Evolutionary conservation across 176 grass and related monocot genomes (phyloP), one percentile per base, ranked within the genome.

Genomic region (Miscanthus lutarioriparius): DNA sequence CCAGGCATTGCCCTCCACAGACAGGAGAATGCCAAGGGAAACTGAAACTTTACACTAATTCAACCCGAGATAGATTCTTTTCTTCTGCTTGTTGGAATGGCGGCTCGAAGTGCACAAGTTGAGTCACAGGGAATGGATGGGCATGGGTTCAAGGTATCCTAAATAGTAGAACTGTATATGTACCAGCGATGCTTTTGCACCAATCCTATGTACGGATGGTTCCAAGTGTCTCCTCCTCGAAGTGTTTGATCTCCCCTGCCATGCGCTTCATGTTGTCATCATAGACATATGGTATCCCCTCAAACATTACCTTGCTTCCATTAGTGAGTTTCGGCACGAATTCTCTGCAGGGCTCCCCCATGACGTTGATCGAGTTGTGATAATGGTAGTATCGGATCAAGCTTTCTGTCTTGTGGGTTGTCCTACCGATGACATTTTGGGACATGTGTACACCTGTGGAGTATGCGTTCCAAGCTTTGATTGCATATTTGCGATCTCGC

Each of bases 381-480:
- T 97, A 97, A 45, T 97, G 95, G 61, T 92, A 97, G 78, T 97
- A 97, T 78, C 78, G 90, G 36, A 97, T 97, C 81, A 87, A 89
- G 72, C 82, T 90, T n/a, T 92, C 95, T 0, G 95, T 97, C 22
- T 91, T 94, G 82, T 92, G 86, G 2, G 87, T 82, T 75, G 86
- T 94, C 80, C 82, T 72, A 22, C 95, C 90, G 0, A 75, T 70
- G 11, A 94, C 79, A 84, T 97, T 94, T 48, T 94, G 88, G 0
- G 95, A 97, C 88, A 97, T 91, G 78, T 97, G 95, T 20, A 97
- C 95, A n/a, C 95, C 95, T 0, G 95, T 89, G 9, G 95, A 83
- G 47, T 84, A 97, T 2, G 86, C 86, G 5, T 91, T 78, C n/a
- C 88, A 81, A n/a, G 92, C 92, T 66, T 89, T 90, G 47, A 97